Evolutionary conservation across 2,329 filamentous ascomycete genomes (phyloP).

Genomic region (Bipolaris cookei): DNA sequence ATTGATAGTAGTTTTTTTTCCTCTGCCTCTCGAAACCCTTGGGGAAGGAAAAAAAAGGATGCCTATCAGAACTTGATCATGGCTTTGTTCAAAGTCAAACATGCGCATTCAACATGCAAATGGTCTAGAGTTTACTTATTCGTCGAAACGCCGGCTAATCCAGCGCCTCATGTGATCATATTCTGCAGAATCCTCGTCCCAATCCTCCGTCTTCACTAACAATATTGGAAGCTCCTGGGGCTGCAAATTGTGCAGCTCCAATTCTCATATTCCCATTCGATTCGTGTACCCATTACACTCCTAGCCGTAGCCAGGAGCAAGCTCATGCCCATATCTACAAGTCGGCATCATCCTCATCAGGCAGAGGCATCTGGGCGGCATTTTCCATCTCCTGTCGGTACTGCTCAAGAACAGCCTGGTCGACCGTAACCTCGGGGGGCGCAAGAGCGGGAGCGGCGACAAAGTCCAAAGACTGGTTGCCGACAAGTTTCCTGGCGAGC

Average conservation of each 20-base stretch:
- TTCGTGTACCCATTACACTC: conserved; percentile 41
- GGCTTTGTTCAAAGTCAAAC: not conserved
- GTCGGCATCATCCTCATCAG: conserved; percentile 87
- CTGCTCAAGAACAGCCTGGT: conserved; percentile 78
- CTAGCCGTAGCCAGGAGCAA: conserved; percentile 25
- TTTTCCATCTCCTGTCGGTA: conserved; percentile 89
- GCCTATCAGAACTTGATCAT: not conserved
- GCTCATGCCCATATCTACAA: conserved; percentile 53
- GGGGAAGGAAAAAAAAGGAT: not conserved
- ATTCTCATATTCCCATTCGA: conserved; percentile 34
- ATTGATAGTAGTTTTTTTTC: not conserved
- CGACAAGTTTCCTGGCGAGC: conserved; percentile 97
- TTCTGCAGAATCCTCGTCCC: conserved; percentile 31
- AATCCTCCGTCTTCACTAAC: conserved; percentile 34
- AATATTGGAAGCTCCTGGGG: conserved; percentile 36
- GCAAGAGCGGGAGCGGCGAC: conserved; percentile 94
- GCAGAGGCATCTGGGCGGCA: conserved; percentile 83
- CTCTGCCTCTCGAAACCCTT: no score
- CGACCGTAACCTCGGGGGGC: conserved; percentile 88
- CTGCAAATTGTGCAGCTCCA: conserved; percentile 25
- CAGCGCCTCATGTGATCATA: conserved; percentile 33
- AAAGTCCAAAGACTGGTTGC: conserved; percentile 90
- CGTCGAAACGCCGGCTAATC: conserved; percentile 44
- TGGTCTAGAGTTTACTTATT: conserved; percentile 40
- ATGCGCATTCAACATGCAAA: conserved; percentile 5